Percentiles rank a stretch among this genome's conserved stretches.
Conservation (phyloP, 495 filamentous ascomycete species). For the Melanomma pulvis-pyrius region DNA sequence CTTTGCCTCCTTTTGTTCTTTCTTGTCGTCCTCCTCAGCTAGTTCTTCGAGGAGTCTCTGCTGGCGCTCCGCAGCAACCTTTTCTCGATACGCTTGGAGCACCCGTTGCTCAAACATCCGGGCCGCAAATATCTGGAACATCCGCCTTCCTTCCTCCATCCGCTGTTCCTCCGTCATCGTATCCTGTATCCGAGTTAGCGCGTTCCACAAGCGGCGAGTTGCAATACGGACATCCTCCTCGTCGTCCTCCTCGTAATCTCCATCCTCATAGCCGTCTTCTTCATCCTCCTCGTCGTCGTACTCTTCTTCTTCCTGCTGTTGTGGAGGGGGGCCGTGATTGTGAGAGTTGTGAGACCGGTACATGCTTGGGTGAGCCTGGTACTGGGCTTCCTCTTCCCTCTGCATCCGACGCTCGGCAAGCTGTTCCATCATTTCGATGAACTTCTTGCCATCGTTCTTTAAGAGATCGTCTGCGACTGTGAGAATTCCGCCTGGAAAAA, state of each 20-base stretch:
- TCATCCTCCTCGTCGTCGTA: slow-evolving; percentile 90
- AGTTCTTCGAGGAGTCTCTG: slow-evolving; percentile 89
- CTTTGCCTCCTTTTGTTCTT: slow-evolving; percentile 81
- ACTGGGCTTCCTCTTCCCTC: slow-evolving; percentile 86
- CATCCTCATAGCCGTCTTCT: slow-evolving; percentile 84
- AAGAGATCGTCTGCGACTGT: slow-evolving; percentile 98
- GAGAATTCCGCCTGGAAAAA: slow-evolving; percentile 83
- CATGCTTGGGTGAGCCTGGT: slow-evolving; percentile 53
- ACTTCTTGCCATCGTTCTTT: slow-evolving; percentile 98
- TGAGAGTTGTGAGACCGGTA: slow-evolving; percentile 49
- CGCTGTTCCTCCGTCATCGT: slow-evolving; percentile 97
- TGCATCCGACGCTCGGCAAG: slow-evolving; percentile 96
- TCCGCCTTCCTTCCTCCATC: slow-evolving; percentile 96
- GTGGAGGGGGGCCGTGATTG: slow-evolving; percentile 65
- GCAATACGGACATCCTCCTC: slow-evolving; percentile 55
- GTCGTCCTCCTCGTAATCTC: slow-evolving; percentile 91
- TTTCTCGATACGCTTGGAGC: slow-evolving; percentile 94
- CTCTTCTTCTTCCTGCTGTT: slow-evolving; percentile 75
- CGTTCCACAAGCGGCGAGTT: slow-evolving; percentile 37
- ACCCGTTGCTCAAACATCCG: slow-evolving; percentile 99
- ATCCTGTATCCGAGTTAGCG: slow-evolving; percentile 59
- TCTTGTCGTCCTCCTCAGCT: slow-evolving; percentile 74
- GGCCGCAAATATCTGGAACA: slow-evolving; percentile 99
- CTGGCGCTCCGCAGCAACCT: slow-evolving; percentile 89
- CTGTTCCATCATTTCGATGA: slow-evolving; percentile 99